These are phyloP conservation scores for Alternaria alternata DNA, from an alignment of 2,329 filamentous ascomycete species.

Conservation along the genomic window DNA sequence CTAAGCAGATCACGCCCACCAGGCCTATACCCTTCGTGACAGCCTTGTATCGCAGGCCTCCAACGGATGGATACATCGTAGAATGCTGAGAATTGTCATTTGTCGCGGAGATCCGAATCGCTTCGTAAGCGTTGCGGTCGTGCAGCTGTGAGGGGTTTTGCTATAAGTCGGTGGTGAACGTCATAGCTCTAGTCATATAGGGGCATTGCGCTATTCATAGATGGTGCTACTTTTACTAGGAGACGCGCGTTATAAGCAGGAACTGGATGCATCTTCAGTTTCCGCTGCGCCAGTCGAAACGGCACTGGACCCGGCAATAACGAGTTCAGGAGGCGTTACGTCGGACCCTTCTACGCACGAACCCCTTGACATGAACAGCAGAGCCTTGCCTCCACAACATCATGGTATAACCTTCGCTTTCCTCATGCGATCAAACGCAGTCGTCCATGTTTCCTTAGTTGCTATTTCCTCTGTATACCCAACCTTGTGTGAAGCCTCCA, in stretches of 20 bases:
- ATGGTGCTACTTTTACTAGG: neutral
- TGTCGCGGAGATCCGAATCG: neutral
- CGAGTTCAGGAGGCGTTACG: neutral
- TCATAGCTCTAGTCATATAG: conserved; percentile 15
- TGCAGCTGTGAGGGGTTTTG: neutral
- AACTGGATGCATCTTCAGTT: neutral
- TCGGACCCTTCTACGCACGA: neutral
- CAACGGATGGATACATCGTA: conserved; percentile 10
- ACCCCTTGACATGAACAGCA: neutral
- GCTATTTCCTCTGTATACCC: conserved; percentile 52
- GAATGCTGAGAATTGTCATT: neutral
- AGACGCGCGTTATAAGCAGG: neutral
- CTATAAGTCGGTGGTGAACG: conserved; percentile 1
- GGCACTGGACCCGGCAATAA: neutral
- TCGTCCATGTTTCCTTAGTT: conserved; percentile 54
- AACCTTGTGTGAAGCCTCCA: conserved; percentile 50
- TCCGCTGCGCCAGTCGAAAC: neutral
- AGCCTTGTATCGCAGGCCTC: conserved; percentile 7
- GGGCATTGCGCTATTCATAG: conserved; percentile 11
- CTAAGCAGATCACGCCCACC: conserved; percentile 5
- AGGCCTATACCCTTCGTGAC: conserved; percentile 8
- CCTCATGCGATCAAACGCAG: conserved; percentile 55
- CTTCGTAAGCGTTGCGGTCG: neutral
- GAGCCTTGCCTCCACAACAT: neutral
- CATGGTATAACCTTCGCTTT: conserved; percentile 53